Evolutionary conservation across 2,329 filamentous ascomycete species (phyloP).

Genomic region (Diaporthe helianthi): DNA sequence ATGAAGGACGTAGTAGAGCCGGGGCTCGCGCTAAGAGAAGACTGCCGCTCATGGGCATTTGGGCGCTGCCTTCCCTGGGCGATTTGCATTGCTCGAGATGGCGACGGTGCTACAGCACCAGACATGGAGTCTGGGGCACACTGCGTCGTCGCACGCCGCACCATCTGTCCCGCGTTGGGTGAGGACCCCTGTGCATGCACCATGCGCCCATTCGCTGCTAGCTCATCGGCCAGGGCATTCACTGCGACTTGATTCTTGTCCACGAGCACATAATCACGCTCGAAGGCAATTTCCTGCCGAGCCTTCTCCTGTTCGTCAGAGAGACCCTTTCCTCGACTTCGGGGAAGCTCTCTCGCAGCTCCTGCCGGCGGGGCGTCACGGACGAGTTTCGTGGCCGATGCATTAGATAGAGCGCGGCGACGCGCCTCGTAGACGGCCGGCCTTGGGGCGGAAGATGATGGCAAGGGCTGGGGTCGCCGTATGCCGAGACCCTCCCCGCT

Average conservation of each 20-base stretch:
- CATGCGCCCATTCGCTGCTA: conserved; percentile 80
- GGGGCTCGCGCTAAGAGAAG: conserved; percentile 76
- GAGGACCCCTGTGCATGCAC: conserved; percentile 55
- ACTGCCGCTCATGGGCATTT: conserved; percentile 72
- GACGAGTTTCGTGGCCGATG: conserved; percentile 45
- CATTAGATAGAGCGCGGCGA: conserved; percentile 50
- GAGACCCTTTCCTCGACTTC: conserved; percentile 15
- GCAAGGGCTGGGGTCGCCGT: conserved; percentile 53
- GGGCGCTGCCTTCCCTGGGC: conserved; percentile 68
- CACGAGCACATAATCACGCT: conserved; percentile 93
- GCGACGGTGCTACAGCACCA: conserved; percentile 71
- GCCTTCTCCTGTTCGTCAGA: conserved; percentile 69
- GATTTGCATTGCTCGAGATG: conserved; percentile 78
- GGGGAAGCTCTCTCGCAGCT: conserved; percentile 7
- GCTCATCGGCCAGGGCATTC: conserved; percentile 94
- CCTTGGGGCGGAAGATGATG: conserved; percentile 59
- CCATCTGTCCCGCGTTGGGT: conserved; percentile 67
- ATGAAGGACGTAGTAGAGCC: conserved; percentile 86
- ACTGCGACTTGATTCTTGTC: conserved; percentile 96
- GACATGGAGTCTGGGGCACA: conserved; percentile 72
- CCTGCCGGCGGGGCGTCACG: conserved; percentile 45
- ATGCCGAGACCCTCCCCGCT: conserved; percentile 59
- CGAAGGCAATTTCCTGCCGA: conserved; percentile 87
- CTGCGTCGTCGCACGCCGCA: conserved; percentile 81
- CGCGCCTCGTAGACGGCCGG: conserved; percentile 47